phyloP scores from a whole-genome alignment of 441 rosid species.

The Adansonia rubrostipa region DNA sequence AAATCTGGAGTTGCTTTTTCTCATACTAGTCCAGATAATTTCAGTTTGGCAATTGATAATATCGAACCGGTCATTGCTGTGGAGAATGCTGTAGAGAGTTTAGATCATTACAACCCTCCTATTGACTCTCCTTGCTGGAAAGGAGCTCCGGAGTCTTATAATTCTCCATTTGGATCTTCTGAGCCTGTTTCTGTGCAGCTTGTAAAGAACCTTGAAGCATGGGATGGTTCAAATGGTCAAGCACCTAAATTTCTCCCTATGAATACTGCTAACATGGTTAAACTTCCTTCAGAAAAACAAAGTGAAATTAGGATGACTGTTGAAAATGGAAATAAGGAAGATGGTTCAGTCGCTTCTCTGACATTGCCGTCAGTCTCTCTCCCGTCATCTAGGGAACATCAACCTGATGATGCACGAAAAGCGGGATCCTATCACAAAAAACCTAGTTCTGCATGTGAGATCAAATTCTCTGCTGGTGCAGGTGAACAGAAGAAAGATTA shows the following conservation, averaged over 20 bases:
- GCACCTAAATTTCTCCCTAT: conserved; percentile 39
- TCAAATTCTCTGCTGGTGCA: conserved; percentile 33
- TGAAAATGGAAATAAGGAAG: conserved; percentile 35
- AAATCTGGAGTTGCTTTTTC: conserved; percentile 41
- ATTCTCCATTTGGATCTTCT: conserved; percentile 39
- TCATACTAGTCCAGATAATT: conserved; percentile 37
- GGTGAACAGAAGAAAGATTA: conserved; percentile 30
- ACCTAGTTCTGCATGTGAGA: conserved; percentile 29
- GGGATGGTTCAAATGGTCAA: conserved; percentile 39
- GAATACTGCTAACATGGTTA: conserved; percentile 34
- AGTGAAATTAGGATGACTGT: conserved; percentile 31
- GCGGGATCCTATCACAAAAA: conserved; percentile 33
- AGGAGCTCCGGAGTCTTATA: conserved; percentile 50
- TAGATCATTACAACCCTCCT: conserved; percentile 44
- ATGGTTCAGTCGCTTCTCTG: conserved; percentile 36
- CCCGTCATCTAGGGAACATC: conserved; percentile 34
- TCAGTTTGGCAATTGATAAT: conserved; percentile 39
- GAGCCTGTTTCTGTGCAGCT: conserved; percentile 33
- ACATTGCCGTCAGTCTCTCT: conserved; percentile 39
- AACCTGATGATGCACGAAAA: conserved; percentile 36
- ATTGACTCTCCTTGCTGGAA: conserved; percentile 68
- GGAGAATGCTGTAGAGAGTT: conserved; percentile 47
- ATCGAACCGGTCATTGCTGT: conserved; percentile 37
- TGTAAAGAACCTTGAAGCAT: conserved; percentile 42
- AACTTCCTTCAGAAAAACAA: conserved; percentile 39